Conservation (phyloP, 345 rosid genomes). For the Crucihimalaya himalaica region DNA sequence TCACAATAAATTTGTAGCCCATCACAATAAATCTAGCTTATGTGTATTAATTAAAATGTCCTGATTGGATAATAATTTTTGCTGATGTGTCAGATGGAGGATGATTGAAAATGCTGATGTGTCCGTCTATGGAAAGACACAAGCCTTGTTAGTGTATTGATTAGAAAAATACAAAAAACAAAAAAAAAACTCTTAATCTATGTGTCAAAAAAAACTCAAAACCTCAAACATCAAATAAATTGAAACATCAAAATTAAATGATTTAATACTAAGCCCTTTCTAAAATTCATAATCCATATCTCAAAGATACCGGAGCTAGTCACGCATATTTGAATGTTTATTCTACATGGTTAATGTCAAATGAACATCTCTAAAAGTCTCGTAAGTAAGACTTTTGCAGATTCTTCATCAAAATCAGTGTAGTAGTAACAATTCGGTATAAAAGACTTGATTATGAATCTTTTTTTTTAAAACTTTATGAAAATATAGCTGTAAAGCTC, state of each 20-base stretch:
- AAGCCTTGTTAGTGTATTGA: no score
- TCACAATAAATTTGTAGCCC: no score
- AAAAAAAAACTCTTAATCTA: no score
- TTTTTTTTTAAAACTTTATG: not conserved
- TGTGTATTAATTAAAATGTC: no score
- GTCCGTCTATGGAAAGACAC: no score
- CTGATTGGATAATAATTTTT: no score
- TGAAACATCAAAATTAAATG: not conserved
- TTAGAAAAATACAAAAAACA: no score
- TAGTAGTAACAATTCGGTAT: conserved; percentile 29
- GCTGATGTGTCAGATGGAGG: no score
- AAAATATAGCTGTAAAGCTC: conserved; percentile 20
- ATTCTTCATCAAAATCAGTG: conserved; percentile 30
- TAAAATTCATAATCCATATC: not conserved
- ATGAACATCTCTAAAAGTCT: conserved; percentile 17
- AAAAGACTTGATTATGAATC: not conserved
- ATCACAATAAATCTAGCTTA: no score
- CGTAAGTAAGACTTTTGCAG: conserved; percentile 3
- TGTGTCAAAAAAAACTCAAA: no score
- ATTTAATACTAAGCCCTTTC: not conserved
- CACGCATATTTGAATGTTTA: conserved; percentile 12
- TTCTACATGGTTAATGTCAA: conserved; percentile 11
- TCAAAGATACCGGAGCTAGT: not conserved
- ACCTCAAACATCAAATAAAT: no score
- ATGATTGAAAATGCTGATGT: no score